Percentiles rank a stretch among this genome's conserved stretches.
Conservation (phyloP, 1,284 basidiomycete genomes). For the Ceratobasidium sp. region DNA sequence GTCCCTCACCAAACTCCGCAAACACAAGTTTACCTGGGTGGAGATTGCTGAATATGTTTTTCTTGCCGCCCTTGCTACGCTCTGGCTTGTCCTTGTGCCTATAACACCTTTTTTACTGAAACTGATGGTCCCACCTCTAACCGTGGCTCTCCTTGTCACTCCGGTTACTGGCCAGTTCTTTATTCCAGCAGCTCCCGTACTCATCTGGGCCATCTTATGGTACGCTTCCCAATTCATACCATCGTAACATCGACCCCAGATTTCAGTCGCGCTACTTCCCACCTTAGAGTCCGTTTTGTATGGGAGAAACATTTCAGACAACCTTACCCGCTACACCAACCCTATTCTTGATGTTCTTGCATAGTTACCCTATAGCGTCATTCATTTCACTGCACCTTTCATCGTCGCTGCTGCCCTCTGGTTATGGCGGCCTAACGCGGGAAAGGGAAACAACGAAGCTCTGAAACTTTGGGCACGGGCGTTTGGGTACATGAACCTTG, state of each 20-base stretch:
- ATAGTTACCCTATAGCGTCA: conserved; percentile 96
- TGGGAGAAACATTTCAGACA: conserved; percentile 96
- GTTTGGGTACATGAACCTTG: conserved; percentile 94
- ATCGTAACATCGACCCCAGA: conserved; percentile 76
- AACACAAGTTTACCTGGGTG: neutral
- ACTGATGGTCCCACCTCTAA: conserved; percentile 82
- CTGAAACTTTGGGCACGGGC: conserved; percentile 89
- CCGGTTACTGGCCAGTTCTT: conserved; percentile 95
- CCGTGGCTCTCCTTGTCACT: conserved; percentile 66
- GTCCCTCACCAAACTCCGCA: neutral
- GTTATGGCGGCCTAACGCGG: conserved; percentile 70
- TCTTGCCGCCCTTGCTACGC: conserved; percentile 61
- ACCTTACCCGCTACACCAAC: conserved; percentile 93
- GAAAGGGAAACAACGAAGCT: conserved; percentile 67
- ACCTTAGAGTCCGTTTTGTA: conserved; percentile 95
- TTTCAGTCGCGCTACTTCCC: conserved; percentile 92
- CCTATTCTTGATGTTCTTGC: conserved; percentile 91
- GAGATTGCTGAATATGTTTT: conserved; percentile 4
- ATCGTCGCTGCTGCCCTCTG: conserved; percentile 82
- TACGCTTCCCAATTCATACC: conserved; percentile 90
- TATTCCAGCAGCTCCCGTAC: conserved; percentile 77
- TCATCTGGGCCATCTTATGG: conserved; percentile 86
- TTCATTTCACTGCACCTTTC: conserved; percentile 89
- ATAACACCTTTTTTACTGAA: conserved; percentile 79
- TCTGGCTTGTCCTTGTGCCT: conserved; percentile 85